Percentiles rank a stretch among this genome's conserved stretches.
Evolutionary conservation across 306 rosid genomes (phyloP).

Genomic region (Begonia fuchsioides): DNA sequence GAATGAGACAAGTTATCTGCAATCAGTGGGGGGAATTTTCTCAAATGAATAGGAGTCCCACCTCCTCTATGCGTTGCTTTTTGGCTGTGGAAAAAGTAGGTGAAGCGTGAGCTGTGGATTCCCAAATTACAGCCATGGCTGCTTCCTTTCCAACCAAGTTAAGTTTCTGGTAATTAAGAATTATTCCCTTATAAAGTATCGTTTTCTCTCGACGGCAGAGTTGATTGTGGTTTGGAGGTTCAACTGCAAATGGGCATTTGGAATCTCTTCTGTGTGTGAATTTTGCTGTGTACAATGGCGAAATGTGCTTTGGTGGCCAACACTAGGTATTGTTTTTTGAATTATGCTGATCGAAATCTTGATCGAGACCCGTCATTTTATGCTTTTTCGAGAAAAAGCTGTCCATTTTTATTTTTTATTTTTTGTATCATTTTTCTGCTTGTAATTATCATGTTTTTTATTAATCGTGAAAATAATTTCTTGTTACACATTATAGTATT

Average conservation of each 20-base stretch:
- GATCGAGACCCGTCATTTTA: slow-evolving; percentile 38
- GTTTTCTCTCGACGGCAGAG: slow-evolving; percentile 24
- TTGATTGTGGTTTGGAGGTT: slow-evolving; percentile 37
- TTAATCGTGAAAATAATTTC: slow-evolving; percentile 46
- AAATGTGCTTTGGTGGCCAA: slow-evolving; percentile 57
- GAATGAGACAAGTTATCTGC: slow-evolving; percentile 38
- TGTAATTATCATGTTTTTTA: slow-evolving; percentile 10
- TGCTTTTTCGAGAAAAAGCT: slow-evolving; percentile 15
- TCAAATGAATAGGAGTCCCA: slow-evolving; percentile 37
- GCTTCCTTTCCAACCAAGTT: slow-evolving; percentile 47
- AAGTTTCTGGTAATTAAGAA: slow-evolving; percentile 54
- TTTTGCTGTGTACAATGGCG: slow-evolving; percentile 25
- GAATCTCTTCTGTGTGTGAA: slow-evolving; percentile 38
- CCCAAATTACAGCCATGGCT: slow-evolving; percentile 29
- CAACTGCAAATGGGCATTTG: slow-evolving; percentile 23
- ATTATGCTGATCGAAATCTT: slow-evolving; percentile 47
- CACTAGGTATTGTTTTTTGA: slow-evolving; percentile 43
- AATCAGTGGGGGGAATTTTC: slow-evolving; percentile 56
- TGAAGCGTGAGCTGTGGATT: slow-evolving; percentile 45
- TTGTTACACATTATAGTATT: background rate
- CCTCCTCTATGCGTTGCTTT: slow-evolving; percentile 33
- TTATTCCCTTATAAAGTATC: slow-evolving; percentile 42
- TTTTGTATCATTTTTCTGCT: too few species aligned
- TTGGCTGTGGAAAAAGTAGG: slow-evolving; percentile 38
- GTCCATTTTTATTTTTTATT: too few species aligned